Conservation (phyloP, 192 early-diverging fungal species). For the Coemansia sp. region DNA sequence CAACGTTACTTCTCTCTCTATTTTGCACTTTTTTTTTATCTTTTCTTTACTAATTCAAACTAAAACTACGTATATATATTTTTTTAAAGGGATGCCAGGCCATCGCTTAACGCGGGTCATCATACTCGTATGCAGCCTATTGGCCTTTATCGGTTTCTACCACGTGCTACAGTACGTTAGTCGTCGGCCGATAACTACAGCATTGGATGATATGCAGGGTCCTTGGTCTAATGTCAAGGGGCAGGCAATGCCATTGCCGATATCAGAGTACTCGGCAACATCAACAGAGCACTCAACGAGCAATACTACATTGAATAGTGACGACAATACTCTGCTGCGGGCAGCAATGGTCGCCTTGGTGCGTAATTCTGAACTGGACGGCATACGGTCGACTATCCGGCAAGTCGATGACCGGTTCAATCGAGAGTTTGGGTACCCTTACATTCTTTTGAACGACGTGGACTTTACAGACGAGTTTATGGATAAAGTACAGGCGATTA, state of each 20-base stretch:
- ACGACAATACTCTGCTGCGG: slow-evolving; percentile 5
- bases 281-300: not conserved
- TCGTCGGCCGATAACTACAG: not conserved
- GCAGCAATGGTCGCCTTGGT: slow-evolving; percentile 71
- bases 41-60: not conserved
- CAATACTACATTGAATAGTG: not conserved
- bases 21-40: not conserved
- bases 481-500: slow-evolving; percentile 50
- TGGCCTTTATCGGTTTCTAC: slow-evolving; percentile 8
- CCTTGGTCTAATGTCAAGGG: not conserved
- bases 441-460: slow-evolving; percentile 72
- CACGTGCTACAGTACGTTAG: not conserved
- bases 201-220: not conserved
- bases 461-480: slow-evolving; percentile 67
- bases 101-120: not conserved
- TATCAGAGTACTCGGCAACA: not conserved
- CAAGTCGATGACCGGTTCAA: slow-evolving; percentile 79
- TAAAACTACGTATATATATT: not conserved
- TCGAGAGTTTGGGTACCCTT: slow-evolving; percentile 65
- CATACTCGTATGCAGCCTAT: not conserved
- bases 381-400: slow-evolving; percentile 61
- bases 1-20: not conserved
- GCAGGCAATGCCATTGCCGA: not conserved
- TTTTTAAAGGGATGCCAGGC: not conserved
- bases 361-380: slow-evolving; percentile 69